Evolutionary conservation across 1,284 basidiomycete genomes (phyloP), one percentile per base, ranked within the genome.

Genomic region (Flammula alnicola): DNA sequence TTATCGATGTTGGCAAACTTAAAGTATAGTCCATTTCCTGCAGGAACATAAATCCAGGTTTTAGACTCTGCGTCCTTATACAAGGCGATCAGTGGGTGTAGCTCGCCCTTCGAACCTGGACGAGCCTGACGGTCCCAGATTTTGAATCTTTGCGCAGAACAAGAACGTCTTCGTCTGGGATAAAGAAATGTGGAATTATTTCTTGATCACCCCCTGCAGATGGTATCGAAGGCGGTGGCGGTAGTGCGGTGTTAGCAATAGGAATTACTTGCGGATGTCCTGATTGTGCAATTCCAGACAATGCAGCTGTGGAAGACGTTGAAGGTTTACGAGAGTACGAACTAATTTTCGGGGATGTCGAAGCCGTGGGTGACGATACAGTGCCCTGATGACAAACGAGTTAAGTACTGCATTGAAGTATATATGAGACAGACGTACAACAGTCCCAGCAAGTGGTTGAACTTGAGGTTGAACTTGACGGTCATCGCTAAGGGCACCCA

Each of bases 31-130:
- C 1, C n/a, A 29, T 29, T 38, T 23, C 36, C 36, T 9, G 44
- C 36, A 5, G 36, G 44, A 30, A 47, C 44, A 17, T 47, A 47
- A n/a, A 47, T 47, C 44, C 44, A 47, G 3, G 44, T 39, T 11
- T 20, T 26, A 5, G 44, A 37, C 5, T 17, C 27, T 26, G 22
- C 25, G 26, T 47, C 44, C 20, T 47, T 47, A n/a, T 39, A 31
- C 22, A 47, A 22, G 19, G 20, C n/a, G 17, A 47, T 26, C 35
- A 39, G 20, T 10, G 30, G 27, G n/a, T 47, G 35, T 9, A 47
- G 17, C 11, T 26, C 19, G 9, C 32, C 8, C 12, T 14, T 31
- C n/a, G 37, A 31, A 29, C 44, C 44, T 25, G 36, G 26, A 31
- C 27, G 29, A 19, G 44, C 44, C 5, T 16, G 19, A 17, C 17